Conservation (phyloP, 352 stramenopile genomes). For the Phytophthora rubi region DNA sequence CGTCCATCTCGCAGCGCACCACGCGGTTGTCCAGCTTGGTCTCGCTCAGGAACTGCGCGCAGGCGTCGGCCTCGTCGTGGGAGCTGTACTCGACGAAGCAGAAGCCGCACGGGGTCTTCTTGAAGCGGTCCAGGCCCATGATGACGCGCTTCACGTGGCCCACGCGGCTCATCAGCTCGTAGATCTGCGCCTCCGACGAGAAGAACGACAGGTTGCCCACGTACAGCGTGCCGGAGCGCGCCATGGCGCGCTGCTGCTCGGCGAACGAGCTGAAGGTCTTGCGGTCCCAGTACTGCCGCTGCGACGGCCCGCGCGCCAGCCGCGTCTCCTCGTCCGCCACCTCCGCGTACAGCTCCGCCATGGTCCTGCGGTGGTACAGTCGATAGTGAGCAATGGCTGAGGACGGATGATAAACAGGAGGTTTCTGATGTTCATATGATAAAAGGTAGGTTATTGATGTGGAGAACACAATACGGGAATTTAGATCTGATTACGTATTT, state of each 20-base stretch:
- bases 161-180: constrained; percentile 94
- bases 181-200: constrained; percentile 95
- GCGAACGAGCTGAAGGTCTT: constrained; percentile 93
- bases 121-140: constrained; percentile 96
- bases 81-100: constrained; percentile 96
- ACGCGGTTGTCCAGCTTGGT: constrained; percentile 90
- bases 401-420: too few relatives aligned
- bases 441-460: too few relatives aligned
- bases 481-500: background rate
- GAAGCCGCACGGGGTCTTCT: constrained; percentile 97
- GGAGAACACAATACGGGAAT: too few relatives aligned
- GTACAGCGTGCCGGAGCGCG: constrained; percentile 94
- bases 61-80: constrained; percentile 76
- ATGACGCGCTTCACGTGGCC: constrained; percentile 94
- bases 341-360: constrained; percentile 72
- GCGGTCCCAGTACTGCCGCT: constrained; percentile 95
- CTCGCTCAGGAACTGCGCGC: constrained; percentile 84
- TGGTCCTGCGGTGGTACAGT: constrained; percentile 3
- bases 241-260: constrained; percentile 94
- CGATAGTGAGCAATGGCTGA: too few relatives aligned
- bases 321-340: constrained; percentile 74
- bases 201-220: constrained; percentile 98
- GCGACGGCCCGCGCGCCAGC: constrained; percentile 56
- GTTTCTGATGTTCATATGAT: too few relatives aligned
- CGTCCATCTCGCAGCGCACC: constrained; percentile 90